These are phyloP conservation scores for Arthrobotrys pseudoclavata DNA, from an alignment of 2,329 filamentous ascomycete species.

Conservation along the genomic window DNA sequence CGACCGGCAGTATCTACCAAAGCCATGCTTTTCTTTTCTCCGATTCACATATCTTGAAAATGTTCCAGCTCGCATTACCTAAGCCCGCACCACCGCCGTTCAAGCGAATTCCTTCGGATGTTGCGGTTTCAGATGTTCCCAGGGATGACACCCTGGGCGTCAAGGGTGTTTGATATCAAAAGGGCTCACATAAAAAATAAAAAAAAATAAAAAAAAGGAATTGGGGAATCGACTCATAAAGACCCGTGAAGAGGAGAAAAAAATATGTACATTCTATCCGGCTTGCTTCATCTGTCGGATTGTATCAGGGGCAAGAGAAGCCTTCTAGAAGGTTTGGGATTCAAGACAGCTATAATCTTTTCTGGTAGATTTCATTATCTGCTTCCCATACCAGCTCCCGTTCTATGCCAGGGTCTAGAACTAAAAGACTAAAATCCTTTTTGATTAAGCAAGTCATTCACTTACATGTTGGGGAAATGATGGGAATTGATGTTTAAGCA, in stretches of 20 bases:
- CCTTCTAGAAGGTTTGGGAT: constrained; percentile 36
- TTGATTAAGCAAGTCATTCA: background rate
- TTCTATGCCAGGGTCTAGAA: background rate
- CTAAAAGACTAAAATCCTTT: background rate
- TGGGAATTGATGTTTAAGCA: constrained; percentile 19
- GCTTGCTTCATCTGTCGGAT: constrained; percentile 29
- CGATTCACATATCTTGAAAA: constrained; percentile 2
- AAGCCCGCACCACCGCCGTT: constrained; percentile 5
- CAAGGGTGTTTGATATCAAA: constrained; percentile 28
- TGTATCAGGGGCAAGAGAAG: constrained; percentile 5
- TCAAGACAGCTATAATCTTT: constrained; percentile 10
- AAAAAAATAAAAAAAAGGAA: constrained; percentile 1
- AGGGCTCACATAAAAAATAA: background rate
- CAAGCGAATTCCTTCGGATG: constrained; percentile 35
- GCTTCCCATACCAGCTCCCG: background rate
- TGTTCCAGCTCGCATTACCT: constrained; percentile 15
- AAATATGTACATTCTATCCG: constrained; percentile 3
- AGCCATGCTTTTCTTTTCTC: background rate
- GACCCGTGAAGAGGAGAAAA: background rate
- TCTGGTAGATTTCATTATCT: constrained; percentile 13
- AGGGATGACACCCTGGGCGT: constrained; percentile 21
- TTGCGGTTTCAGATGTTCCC: constrained; percentile 38
- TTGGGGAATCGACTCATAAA: background rate
- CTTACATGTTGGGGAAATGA: background rate
- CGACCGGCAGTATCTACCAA: background rate